Conservation (phyloP, 2,329 filamentous ascomycete genomes). For the Monilinia fructicola region DNA sequence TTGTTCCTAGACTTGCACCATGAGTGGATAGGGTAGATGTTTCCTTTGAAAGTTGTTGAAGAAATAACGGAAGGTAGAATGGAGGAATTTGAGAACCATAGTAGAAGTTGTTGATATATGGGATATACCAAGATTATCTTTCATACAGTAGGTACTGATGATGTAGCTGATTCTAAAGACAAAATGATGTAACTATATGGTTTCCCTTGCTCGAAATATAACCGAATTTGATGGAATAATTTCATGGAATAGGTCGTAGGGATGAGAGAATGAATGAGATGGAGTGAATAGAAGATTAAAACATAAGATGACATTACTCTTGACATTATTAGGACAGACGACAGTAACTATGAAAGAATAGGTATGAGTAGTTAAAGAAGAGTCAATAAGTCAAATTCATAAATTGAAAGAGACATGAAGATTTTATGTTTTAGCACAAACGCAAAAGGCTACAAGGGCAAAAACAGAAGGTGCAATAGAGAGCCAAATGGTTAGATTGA, state of each 20-base stretch:
- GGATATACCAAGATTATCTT: background rate
- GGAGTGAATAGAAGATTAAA: slow-evolving; percentile 9
- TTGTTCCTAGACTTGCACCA: background rate
- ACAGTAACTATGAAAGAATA: background rate
- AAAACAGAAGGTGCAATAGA: background rate
- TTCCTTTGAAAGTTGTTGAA: background rate
- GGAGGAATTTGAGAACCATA: background rate
- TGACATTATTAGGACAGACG: background rate
- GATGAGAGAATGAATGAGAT: background rate
- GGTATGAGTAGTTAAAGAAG: too few species aligned
- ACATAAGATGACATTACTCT: background rate
- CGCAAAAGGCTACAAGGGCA: background rate
- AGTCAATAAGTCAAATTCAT: background rate
- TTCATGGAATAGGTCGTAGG: background rate
- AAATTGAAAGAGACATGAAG: background rate
- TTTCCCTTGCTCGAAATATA: background rate
- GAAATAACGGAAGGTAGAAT: background rate
- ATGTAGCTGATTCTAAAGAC: background rate
- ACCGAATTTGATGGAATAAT: background rate
- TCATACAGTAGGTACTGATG: background rate
- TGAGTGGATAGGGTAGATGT: background rate
- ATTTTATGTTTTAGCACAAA: background rate
- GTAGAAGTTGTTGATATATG: background rate
- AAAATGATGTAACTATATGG: background rate
- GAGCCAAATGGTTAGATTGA: background rate